Base-by-base conservation (phyloP, 306 rosid species). In the Crataegus laevigata region DNA sequence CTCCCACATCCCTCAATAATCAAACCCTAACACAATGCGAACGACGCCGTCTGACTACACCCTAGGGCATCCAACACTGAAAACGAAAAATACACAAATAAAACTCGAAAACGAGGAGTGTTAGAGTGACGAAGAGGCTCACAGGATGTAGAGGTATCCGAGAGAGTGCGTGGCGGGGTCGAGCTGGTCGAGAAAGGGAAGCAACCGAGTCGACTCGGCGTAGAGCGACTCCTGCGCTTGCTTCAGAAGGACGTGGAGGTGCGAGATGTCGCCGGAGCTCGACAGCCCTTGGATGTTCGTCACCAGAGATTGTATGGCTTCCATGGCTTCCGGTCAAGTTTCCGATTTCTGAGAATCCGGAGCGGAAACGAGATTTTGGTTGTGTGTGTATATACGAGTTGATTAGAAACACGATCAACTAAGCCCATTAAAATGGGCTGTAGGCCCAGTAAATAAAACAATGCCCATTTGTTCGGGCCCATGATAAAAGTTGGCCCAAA, bases 61-160 rank as follows among this genome's bases (percentile, higher is more conserved):
- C 75, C 80, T 76, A 72, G 30, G 50, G 4, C 36, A 30, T 21
- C 68, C 59, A 29, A 26, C 6, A 47, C 25, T 14, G 10, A 21
- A 58, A 60, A 13, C 60, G 4, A 21, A 25, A 60, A 38, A 63
- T n/a, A 63, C 26, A 10, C 6, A n/a, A 26, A 19, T 3, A 14
- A 38, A 52, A 1, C 3, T 30, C 11, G 5, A 15, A 22, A 62
- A 58, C 69, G 3, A 60, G 24, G 42, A 38, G 8, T 26, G 34
- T 29, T 24, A 45, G 24, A 69, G 30, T 19, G 51, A 69, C 32
- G 32, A 62, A 69, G 68, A 71, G 42, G 78, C 79, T 60, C 81
- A 93, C 97, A 91, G 76, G 70, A 93, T 66, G 82, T 82, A 93
- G 55, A 93, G 92, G 76, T 76, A 91, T 55, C 96, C 97, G 21